Conservation (phyloP, 805 yeast species). For the Wilhelminamyces savonicus region DNA sequence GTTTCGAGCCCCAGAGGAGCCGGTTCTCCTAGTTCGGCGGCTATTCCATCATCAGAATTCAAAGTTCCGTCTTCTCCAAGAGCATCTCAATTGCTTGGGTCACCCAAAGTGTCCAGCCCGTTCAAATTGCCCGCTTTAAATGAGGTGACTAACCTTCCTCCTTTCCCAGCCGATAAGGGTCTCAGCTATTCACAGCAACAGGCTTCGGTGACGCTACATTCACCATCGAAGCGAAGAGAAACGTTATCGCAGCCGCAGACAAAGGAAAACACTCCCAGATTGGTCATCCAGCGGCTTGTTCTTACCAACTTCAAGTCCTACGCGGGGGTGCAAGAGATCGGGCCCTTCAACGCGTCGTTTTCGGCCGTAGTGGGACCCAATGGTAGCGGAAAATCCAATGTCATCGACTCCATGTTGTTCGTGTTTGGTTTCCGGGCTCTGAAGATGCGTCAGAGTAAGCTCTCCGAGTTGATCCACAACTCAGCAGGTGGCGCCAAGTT, state of each 20-base stretch:
- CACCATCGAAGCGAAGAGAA: no score
- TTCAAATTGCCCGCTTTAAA: no score
- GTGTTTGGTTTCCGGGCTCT: slow-evolving; percentile 96
- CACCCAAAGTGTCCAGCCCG: no score
- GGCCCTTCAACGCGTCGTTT: slow-evolving; percentile 90
- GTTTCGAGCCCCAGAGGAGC: no score
- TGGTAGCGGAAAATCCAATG: slow-evolving; percentile 97
- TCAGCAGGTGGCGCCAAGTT: slow-evolving; percentile 60
- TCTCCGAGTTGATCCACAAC: slow-evolving; percentile 89
- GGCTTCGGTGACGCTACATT: no score
- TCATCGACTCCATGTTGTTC: slow-evolving; percentile 90
- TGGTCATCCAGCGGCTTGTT: slow-evolving; percentile 70
- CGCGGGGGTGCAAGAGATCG: slow-evolving; percentile 88
- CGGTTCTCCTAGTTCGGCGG: no score
- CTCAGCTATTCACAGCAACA: no score
- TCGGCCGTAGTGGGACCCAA: slow-evolving; percentile 98
- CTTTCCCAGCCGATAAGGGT: no score
- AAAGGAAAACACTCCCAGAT: slow-evolving; percentile 39
- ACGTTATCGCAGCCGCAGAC: slow-evolving; percentile 1
- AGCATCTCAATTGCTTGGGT: no score
- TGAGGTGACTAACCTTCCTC: no score
- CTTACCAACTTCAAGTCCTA: slow-evolving; percentile 89
- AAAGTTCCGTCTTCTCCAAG: no score
- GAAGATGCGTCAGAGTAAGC: slow-evolving; percentile 92
- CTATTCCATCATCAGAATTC: no score